Conservation (phyloP, 768 basidiomycete species). For the Serendipita indica region DNA sequence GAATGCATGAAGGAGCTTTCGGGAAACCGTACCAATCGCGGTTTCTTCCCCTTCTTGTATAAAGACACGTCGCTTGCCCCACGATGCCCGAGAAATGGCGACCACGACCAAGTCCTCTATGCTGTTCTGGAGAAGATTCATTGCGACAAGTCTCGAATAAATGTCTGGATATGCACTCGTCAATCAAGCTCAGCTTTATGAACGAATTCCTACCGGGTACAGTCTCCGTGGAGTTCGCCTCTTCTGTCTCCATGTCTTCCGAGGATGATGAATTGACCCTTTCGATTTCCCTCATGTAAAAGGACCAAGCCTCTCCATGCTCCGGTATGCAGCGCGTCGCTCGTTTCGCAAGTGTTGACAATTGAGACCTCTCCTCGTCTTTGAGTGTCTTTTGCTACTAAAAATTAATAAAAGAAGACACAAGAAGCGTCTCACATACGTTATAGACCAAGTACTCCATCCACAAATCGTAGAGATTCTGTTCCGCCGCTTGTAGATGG, state of each 20-base stretch:
- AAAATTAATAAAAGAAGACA: not conserved
- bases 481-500: not conserved
- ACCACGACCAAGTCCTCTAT: slow-evolving; percentile 51
- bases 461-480: not conserved
- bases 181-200: not conserved
- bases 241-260: slow-evolving; percentile 17
- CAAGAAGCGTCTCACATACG: not conserved
- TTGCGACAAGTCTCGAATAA: slow-evolving; percentile 41
- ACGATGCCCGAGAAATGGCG: slow-evolving; percentile 41
- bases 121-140: slow-evolving; percentile 40
- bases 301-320: not conserved
- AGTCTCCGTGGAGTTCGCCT: not conserved
- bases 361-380: not conserved
- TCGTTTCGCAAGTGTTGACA: not conserved
- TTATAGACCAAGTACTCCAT: not conserved
- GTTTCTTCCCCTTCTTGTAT: slow-evolving; percentile 19
- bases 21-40: slow-evolving; percentile 30
- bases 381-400: not conserved
- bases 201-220: not conserved
- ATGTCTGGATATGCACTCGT: slow-evolving; percentile 29
- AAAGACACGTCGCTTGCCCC: slow-evolving; percentile 33
- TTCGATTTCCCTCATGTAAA: not conserved
- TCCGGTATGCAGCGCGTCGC: not conserved
- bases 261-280: not conserved
- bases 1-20: no score